Evolutionary conservation across 83 land plant genomes (phyloP).

Genomic region (Picea abies): DNA sequence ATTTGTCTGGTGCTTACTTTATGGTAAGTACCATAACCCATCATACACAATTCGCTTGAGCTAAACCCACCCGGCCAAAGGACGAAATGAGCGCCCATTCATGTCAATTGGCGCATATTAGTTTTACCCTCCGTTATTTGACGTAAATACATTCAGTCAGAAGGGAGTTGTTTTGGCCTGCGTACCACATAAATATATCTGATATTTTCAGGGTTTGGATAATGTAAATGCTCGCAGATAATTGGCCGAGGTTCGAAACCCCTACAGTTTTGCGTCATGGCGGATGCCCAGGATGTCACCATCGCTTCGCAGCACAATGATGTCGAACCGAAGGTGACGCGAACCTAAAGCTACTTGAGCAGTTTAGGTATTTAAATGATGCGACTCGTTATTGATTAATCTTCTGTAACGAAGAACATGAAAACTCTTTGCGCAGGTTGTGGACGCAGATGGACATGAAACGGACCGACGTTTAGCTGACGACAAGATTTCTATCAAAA

Average conservation of each 20-base stretch:
- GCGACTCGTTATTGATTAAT: neutral
- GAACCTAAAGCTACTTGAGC: neutral
- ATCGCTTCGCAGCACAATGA: neutral
- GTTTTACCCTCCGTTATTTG: neutral
- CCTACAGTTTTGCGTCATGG: neutral
- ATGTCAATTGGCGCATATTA: neutral
- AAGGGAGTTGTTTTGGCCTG: neutral
- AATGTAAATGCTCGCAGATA: neutral
- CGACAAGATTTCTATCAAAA: neutral
- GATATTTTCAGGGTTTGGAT: neutral
- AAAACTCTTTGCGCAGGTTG: neutral
- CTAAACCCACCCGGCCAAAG: no score
- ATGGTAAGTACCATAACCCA: no score
- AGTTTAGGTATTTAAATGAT: neutral
- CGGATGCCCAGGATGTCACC: neutral
- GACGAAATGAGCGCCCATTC: neutral
- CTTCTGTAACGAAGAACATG: neutral
- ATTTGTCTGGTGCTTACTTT: neutral
- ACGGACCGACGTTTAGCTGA: neutral
- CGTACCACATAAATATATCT: neutral
- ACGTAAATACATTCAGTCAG: neutral
- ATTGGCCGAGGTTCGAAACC: neutral
- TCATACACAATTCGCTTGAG: no score
- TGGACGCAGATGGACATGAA: slow-evolving; percentile 3
- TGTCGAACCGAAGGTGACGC: neutral